Percentiles rank a stretch among this genome's conserved stretches.
phyloP scores from a whole-genome alignment of 139 green algal genomes.

The Tetratostichococcus sp. region DNA sequence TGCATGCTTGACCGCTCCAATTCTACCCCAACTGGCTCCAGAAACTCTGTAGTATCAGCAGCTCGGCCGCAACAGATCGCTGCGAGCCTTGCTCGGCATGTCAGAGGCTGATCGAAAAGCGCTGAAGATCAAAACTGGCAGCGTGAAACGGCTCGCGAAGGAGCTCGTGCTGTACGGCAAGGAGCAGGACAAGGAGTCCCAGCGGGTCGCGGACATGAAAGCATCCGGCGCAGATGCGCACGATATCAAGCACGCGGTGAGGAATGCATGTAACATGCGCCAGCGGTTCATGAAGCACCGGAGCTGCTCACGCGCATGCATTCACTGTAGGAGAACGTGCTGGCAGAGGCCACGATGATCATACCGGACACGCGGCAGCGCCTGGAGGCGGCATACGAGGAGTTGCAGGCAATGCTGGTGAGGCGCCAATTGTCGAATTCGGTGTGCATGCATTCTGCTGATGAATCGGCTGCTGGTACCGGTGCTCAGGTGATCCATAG shows the following conservation, averaged over 20 bases:
- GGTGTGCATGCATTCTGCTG: no score
- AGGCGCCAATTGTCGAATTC: neutral
- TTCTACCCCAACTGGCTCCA: no score
- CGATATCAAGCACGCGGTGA: constrained; percentile 83
- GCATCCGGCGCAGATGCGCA: constrained; percentile 53
- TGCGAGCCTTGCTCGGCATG: no score
- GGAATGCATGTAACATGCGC: neutral
- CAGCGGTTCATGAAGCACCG: neutral
- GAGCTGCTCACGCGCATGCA: no score
- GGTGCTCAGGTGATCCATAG: no score
- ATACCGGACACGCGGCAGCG: constrained; percentile 77
- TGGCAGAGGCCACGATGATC: constrained; percentile 82
- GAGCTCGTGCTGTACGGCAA: constrained; percentile 77
- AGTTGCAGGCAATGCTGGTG: constrained; percentile 70
- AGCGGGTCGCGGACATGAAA: constrained; percentile 68
- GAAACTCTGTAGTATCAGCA: no score
- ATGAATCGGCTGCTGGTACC: no score
- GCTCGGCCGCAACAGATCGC: no score
- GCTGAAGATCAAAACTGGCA: constrained; percentile 72
- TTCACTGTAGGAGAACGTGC: constrained; percentile 73
- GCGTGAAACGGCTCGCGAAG: constrained; percentile 68
- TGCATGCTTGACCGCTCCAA: no score
- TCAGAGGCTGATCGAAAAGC: constrained; percentile 16
- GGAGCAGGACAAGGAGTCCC: constrained; percentile 64
- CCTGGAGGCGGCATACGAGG: constrained; percentile 62